Conservation (phyloP, 306 rosid genomes). For the Acacia melanoxylon region DNA sequence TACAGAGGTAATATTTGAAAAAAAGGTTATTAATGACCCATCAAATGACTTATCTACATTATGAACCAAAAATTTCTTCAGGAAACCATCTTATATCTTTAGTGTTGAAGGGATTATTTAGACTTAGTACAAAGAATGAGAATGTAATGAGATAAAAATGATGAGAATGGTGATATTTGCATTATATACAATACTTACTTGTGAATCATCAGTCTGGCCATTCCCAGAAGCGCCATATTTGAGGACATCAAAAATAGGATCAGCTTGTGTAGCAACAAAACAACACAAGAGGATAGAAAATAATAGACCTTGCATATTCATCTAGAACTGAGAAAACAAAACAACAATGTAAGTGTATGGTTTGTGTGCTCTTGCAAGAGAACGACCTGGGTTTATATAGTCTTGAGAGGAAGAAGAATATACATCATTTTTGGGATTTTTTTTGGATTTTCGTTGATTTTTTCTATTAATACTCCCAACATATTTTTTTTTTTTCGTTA, state of each 20-base stretch:
- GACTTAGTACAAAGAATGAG: too few relatives aligned
- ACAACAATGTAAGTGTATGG: not conserved
- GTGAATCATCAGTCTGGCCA: not conserved
- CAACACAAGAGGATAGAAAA: not conserved
- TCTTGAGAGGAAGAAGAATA: not conserved
- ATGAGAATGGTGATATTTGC: not conserved
- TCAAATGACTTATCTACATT: too few relatives aligned
- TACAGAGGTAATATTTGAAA: too few relatives aligned
- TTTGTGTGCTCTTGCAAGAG: not conserved
- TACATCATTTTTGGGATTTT: not conserved
- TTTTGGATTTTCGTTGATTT: not conserved
- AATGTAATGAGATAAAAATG: too few relatives aligned
- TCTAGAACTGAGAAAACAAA: not conserved
- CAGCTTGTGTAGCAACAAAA: not conserved
- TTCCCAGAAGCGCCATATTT: not conserved
- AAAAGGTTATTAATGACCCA: too few relatives aligned
- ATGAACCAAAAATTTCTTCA: too few relatives aligned
- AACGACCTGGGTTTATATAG: not conserved
- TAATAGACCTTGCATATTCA: not conserved
- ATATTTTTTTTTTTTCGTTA: not conserved
- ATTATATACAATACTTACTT: not conserved
- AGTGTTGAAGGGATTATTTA: too few relatives aligned
- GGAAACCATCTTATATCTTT: too few relatives aligned
- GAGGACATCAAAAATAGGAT: not conserved
- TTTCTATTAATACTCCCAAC: not conserved